These are phyloP conservation scores for Suillus spraguei DNA, from an alignment of 768 basidiomycete species.

Conservation along the genomic window DNA sequence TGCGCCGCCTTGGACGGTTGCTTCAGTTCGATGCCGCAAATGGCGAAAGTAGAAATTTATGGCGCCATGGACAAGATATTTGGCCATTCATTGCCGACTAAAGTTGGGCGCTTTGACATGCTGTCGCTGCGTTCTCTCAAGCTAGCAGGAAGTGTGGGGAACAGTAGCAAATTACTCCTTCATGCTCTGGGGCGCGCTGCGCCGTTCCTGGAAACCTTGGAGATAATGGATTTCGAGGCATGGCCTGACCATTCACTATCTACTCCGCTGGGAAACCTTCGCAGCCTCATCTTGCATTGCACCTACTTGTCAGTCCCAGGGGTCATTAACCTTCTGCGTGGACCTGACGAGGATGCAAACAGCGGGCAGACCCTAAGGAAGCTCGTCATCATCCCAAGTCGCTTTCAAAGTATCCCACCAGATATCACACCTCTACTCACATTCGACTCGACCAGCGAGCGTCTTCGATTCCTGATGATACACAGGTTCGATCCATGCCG, in stretches of 20 bases:
- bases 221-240: neutral
- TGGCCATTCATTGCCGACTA: neutral
- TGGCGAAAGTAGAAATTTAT: neutral
- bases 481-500: conserved; percentile 3
- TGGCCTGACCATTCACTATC: neutral
- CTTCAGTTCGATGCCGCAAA: neutral
- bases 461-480: conserved; percentile 4
- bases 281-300: conserved; percentile 7
- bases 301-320: conserved; percentile 3
- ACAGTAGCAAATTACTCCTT: neutral
- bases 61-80: neutral
- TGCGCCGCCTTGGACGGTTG: neutral
- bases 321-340: neutral
- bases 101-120: neutral
- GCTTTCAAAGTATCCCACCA: neutral
- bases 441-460: neutral
- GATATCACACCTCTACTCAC: conserved; percentile 2
- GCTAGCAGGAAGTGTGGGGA: neutral
- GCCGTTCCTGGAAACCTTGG: conserved; percentile 2
- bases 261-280: neutral
- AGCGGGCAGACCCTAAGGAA: neutral
- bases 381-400: conserved; percentile 1
- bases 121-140: neutral
- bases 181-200: neutral
- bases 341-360: neutral